Conservation (phyloP, 352 stramenopile genomes). For the Hyaloperonospora arabidopsidis region DNA sequence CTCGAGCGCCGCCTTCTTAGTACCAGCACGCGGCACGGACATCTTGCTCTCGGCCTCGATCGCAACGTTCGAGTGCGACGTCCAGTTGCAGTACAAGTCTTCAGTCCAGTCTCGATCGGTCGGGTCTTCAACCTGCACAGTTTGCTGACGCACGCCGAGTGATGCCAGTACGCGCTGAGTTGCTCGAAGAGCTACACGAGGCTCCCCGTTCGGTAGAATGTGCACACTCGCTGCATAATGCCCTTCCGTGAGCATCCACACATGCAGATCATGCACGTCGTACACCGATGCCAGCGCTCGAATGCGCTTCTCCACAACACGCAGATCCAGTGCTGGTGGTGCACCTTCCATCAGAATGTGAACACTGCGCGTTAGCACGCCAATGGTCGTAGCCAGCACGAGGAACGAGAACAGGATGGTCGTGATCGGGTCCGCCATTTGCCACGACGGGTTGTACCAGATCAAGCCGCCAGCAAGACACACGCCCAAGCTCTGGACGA, state of each 20-base stretch:
- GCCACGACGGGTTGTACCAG: slow-evolving; percentile 93
- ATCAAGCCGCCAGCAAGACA: slow-evolving; percentile 93
- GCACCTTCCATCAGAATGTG: slow-evolving; percentile 94
- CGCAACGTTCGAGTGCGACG: slow-evolving; percentile 32
- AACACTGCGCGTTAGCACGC: slow-evolving; percentile 86
- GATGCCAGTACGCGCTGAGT: slow-evolving; percentile 48
- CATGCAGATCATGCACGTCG: slow-evolving; percentile 95
- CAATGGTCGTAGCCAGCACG: slow-evolving; percentile 91
- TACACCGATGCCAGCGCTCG: slow-evolving; percentile 72
- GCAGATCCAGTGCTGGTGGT: slow-evolving; percentile 53
- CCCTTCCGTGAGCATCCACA: slow-evolving; percentile 93
- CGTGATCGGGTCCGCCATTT: slow-evolving; percentile 93
- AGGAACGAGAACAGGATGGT: slow-evolving; percentile 95
- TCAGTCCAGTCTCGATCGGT: slow-evolving; percentile 53
- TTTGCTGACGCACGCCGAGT: slow-evolving; percentile 50
- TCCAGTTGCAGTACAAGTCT: slow-evolving; percentile 50
- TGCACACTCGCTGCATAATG: slow-evolving; percentile 89
- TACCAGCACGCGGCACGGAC: slow-evolving; percentile 60
- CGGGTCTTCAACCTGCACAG: slow-evolving; percentile 61
- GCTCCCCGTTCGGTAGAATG: slow-evolving; percentile 54
- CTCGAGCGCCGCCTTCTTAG: slow-evolving; percentile 30
- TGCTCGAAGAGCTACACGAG: slow-evolving; percentile 37
- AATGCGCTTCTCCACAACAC: slow-evolving; percentile 49
- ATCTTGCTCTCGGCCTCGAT: slow-evolving; percentile 49
- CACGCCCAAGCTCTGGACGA: slow-evolving; percentile 95